phyloP scores from a whole-genome alignment of 2,329 filamentous ascomycete genomes.

The Podosphaera xanthii region DNA sequence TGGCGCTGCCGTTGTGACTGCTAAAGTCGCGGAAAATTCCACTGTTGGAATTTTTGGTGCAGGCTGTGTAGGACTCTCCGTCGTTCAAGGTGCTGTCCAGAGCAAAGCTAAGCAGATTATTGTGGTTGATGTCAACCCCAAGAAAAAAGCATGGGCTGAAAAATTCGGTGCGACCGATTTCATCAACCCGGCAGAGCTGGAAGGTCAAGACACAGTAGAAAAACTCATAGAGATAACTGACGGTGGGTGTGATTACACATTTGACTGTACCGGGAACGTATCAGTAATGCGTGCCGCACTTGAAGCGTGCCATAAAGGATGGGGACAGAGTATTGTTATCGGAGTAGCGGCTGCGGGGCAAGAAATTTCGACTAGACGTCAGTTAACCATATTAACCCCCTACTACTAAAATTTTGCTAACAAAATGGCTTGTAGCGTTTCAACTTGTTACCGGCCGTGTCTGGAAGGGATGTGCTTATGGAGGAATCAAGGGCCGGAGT shows the following conservation, averaged over 20 bases:
- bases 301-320: conserved; percentile 97
- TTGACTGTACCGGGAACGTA: conserved; percentile 96
- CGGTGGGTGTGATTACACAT: conserved; percentile 94
- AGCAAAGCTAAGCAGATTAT: conserved; percentile 25
- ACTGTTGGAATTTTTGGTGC: conserved; percentile 86
- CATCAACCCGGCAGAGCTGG: conserved; percentile 70
- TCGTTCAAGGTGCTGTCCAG: conserved; percentile 74
- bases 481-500: conserved; percentile 89
- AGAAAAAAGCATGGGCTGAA: conserved; percentile 74
- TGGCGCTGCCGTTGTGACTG: conserved; percentile 83
- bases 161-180: conserved; percentile 97
- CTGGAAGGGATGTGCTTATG: conserved; percentile 91
- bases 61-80: conserved; percentile 83
- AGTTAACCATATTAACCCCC: conserved; percentile 20
- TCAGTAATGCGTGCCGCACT: conserved; percentile 86
- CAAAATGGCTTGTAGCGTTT: conserved; percentile 41
- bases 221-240: conserved; percentile 95
- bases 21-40: conserved; percentile 71
- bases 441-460: conserved; percentile 93
- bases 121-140: conserved; percentile 59
- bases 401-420: not conserved
- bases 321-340: conserved; percentile 95
- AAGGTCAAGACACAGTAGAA: conserved; percentile 64
- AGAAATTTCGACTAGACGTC: conserved; percentile 83
- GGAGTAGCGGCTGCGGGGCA: conserved; percentile 90